Base-by-base conservation (phyloP, 768 basidiomycete species). In the Antrodiella citrinella region DNA sequence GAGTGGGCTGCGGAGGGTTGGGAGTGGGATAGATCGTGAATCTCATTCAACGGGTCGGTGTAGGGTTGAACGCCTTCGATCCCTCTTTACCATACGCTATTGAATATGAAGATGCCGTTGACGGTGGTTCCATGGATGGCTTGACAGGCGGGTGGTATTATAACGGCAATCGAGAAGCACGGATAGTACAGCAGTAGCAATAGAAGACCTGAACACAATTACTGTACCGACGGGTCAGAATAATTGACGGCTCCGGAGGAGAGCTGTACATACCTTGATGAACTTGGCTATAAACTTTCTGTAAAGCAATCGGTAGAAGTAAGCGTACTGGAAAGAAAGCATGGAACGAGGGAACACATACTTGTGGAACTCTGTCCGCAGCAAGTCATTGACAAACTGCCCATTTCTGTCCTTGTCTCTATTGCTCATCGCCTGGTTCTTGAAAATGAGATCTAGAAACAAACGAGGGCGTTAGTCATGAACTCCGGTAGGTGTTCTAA, bases 281-380 rank as follows among this genome's bases (percentile, higher is more conserved):
- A 93, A 93, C 62, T 89, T 91, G 7, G 82, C 70, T 89, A 94
- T 91, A 64, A 93, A 94, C 73, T 91, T 92, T 69, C 90, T 91
- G 57, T 2, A 22, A 47, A 15, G 21, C 3, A 3, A 38, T 26
- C 35, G 24, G n/a, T 52, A 44, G 40, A 53, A 45, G 18, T 38
- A 15, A 21, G n/a, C 46, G 3, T 20, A 22, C 7, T 19, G 19
- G 26, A 35, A 48, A 26, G 50, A 38, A 26, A 52, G 21, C 23
- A 42, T n/a, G n/a, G n/a, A n/a, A n/a, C n/a, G n/a, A n/a, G n/a
- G n/a, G n/a, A n/a, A n/a, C 12, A 78, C 86, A 51, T 52, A 91
- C 89, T 84, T 90, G 72, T 94, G 91, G 64, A 94, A 95, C 62
- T 93, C 89, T 47, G 92, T 94, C 64, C 95, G 77, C 53, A 98